Percentiles rank a stretch among this genome's conserved stretches.
phyloP scores from a whole-genome alignment of 345 rosid species.

The Salix brachista region DNA sequence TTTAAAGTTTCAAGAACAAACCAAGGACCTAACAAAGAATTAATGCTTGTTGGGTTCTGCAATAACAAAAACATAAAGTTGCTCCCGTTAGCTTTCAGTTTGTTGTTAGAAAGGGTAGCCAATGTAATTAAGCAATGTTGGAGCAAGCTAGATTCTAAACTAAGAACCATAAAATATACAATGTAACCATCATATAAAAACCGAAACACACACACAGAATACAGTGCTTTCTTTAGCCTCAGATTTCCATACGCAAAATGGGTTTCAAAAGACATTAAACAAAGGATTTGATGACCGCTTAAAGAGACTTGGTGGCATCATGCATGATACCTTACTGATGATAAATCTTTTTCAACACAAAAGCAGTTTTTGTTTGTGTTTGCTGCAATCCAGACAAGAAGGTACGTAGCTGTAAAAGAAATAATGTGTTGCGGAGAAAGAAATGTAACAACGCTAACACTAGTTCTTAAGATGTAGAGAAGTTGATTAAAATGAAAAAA shows the following conservation, averaged over 20 bases:
- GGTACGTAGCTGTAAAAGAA: conserved; percentile 9
- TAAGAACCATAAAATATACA: neutral
- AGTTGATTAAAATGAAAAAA: neutral
- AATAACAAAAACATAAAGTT: neutral
- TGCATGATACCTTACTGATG: neutral
- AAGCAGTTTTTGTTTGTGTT: conserved; percentile 7
- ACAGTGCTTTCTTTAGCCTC: neutral
- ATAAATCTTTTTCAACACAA: neutral
- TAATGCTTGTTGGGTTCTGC: neutral
- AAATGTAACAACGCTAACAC: neutral
- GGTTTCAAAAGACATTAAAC: conserved; percentile 4
- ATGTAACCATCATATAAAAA: conserved; percentile 6
- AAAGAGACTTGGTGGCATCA: neutral
- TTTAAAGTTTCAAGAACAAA: too few relatives aligned
- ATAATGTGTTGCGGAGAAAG: neutral
- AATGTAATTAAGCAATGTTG: neutral
- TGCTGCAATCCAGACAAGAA: conserved; percentile 11
- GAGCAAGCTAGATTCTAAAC: neutral
- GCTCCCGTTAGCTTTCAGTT: neutral
- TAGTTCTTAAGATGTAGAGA: neutral
- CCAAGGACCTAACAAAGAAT: neutral
- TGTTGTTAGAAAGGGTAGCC: neutral
- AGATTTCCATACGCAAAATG: neutral
- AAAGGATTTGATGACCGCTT: neutral
- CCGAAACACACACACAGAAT: neutral